Percentiles rank a stretch among this genome's conserved stretches.
Evolutionary conservation across 441 rosid genomes (phyloP).

Genomic region (Aquilaria agallochum): DNA sequence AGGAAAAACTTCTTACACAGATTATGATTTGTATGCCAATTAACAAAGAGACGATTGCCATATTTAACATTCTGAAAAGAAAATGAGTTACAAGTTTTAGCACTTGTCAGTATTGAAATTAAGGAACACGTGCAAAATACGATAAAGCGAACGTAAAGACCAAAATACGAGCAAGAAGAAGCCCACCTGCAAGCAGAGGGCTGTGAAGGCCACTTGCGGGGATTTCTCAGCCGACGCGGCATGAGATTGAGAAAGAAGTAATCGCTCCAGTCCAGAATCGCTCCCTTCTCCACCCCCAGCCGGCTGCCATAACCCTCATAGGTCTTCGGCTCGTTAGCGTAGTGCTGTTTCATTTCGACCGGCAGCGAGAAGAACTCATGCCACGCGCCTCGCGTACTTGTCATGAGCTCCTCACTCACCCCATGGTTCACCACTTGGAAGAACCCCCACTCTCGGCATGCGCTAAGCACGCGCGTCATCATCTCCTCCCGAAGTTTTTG

Average conservation of each 20-base stretch:
- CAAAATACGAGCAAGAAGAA: not conserved
- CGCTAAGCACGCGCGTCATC: slow-evolving; percentile 25
- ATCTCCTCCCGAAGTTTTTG: slow-evolving; percentile 18
- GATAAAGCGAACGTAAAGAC: too few relatives aligned
- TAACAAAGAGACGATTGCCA: too few relatives aligned
- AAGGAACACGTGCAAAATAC: too few relatives aligned
- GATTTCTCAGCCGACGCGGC: slow-evolving; percentile 34
- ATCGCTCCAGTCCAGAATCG: slow-evolving; percentile 68
- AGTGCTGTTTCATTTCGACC: slow-evolving; percentile 39
- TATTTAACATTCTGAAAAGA: too few relatives aligned
- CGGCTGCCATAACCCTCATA: slow-evolving; percentile 79
- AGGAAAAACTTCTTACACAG: too few relatives aligned
- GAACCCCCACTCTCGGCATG: slow-evolving; percentile 71
- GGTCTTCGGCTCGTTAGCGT: slow-evolving; percentile 53
- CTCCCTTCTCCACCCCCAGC: slow-evolving; percentile 56
- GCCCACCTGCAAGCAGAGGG: slow-evolving; percentile 46
- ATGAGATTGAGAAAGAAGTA: slow-evolving; percentile 52
- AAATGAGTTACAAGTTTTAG: too few relatives aligned
- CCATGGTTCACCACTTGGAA: slow-evolving; percentile 78
- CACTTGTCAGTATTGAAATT: too few relatives aligned
- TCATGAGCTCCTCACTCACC: slow-evolving; percentile 40
- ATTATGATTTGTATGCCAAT: too few relatives aligned
- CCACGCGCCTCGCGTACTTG: slow-evolving; percentile 42
- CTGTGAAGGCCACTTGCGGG: slow-evolving; percentile 53
- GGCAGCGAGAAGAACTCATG: slow-evolving; percentile 57